phyloP scores from a whole-genome alignment of 2,329 filamentous ascomycete genomes.

The Colletotrichum sp. region DNA sequence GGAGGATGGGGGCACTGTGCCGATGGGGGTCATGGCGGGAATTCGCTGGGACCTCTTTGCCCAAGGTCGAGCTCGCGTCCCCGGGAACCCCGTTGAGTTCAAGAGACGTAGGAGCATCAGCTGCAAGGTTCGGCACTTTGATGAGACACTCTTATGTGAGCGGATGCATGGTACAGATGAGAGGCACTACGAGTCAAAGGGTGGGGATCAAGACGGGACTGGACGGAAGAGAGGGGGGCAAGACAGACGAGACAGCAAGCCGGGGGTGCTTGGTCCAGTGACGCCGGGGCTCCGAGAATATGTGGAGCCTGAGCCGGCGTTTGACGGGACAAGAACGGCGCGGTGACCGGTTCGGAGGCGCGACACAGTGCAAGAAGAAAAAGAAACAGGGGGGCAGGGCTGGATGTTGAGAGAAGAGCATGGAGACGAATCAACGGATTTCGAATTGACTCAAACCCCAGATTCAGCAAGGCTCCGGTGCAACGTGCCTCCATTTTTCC shows the following conservation, averaged over 20 bases:
- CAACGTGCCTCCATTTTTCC: neutral
- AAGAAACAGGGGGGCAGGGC: neutral
- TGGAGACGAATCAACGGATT: neutral
- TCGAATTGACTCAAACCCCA: neutral
- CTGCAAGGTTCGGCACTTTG: slow-evolving; percentile 22
- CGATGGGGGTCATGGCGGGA: slow-evolving; percentile 1
- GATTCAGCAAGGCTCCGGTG: neutral
- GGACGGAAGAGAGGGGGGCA: too few species aligned
- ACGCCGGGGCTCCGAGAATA: neutral
- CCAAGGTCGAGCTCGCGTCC: neutral
- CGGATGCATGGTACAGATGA: neutral
- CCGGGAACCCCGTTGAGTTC: neutral
- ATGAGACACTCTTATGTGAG: neutral
- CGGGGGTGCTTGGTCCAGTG: neutral
- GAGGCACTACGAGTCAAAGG: neutral
- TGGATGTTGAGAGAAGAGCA: neutral
- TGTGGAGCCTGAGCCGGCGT: neutral
- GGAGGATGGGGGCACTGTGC: slow-evolving; percentile 3
- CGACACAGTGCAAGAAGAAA: neutral
- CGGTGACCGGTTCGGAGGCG: neutral
- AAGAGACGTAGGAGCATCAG: neutral
- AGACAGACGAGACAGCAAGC: neutral
- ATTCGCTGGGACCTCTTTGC: neutral
- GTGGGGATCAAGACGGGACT: neutral
- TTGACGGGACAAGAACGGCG: neutral